Evolutionary conservation across 2,329 filamentous ascomycete species (phyloP).

Genomic region (Phialemoniopsis sp.): DNA sequence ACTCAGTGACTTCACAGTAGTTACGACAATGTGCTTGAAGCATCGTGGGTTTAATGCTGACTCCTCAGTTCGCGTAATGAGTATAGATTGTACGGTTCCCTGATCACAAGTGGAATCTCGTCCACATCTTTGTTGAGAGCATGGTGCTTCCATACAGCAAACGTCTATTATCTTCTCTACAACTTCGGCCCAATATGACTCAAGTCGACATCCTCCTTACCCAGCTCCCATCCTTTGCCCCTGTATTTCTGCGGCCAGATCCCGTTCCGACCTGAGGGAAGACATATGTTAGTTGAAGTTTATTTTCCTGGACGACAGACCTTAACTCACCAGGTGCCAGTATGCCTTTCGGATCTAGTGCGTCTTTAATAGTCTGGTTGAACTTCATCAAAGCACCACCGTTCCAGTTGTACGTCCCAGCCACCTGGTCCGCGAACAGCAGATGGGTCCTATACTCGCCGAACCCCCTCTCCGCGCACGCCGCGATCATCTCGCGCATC

Average conservation of each 20-base stretch:
- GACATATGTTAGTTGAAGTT: too few relatives aligned
- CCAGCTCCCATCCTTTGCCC: constrained; percentile 10
- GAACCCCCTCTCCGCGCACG: constrained; percentile 27
- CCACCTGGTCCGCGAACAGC: constrained; percentile 31
- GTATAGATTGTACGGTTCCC: too few relatives aligned
- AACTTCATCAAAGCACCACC: constrained; percentile 27
- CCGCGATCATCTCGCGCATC: constrained; percentile 26
- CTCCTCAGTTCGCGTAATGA: too few relatives aligned
- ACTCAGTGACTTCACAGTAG: too few relatives aligned
- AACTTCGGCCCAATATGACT: constrained; percentile 5
- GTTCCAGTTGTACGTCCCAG: constrained; percentile 31
- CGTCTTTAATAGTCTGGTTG: constrained; percentile 31
- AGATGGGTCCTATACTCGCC: constrained; percentile 36
- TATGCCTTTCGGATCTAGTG: constrained; percentile 36
- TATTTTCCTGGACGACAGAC: too few relatives aligned
- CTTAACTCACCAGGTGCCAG: too few relatives aligned
- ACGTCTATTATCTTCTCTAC: neutral
- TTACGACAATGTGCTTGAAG: too few relatives aligned
- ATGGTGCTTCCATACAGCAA: too few relatives aligned
- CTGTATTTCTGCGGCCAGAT: constrained; percentile 30
- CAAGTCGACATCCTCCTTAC: constrained; percentile 7
- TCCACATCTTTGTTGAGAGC: too few relatives aligned
- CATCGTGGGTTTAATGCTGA: too few relatives aligned
- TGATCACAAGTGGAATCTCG: too few relatives aligned
- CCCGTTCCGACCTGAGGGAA: constrained; percentile 39